A percentile compares a stretch with the other conserved stretches of the same genome.
These are phyloP conservation scores for Phoenix roebelenii DNA, from an alignment of 176 grass and related monocot genomes.

Conservation along the genomic window DNA sequence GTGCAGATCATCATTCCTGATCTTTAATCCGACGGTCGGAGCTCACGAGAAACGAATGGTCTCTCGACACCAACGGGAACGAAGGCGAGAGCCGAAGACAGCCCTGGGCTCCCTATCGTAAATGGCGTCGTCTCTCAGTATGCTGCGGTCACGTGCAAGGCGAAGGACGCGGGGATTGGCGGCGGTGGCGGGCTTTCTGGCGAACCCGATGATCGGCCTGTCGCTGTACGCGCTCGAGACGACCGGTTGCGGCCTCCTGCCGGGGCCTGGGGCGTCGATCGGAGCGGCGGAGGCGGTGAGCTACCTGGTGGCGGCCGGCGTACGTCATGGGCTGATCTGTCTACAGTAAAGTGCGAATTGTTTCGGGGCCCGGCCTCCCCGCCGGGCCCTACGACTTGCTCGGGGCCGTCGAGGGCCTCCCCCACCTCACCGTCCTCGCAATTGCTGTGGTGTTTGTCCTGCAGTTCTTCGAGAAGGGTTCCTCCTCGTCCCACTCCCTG, in stretches of 20 bases:
- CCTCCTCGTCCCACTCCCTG: slow-evolving; percentile 26
- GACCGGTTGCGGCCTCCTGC: slow-evolving; percentile 57
- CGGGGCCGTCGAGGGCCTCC: slow-evolving; percentile 62
- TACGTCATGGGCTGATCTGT: slow-evolving; percentile 57
- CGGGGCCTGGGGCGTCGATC: slow-evolving; percentile 47
- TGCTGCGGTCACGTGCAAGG: slow-evolving; percentile 17
- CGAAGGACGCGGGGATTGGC: slow-evolving; percentile 25
- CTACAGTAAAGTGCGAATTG: slow-evolving; percentile 49
- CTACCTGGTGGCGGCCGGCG: slow-evolving; percentile 48
- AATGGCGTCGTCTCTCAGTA: no score
- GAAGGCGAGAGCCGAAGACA: no score
- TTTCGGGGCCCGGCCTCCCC: slow-evolving; percentile 50
- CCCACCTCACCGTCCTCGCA: slow-evolving; percentile 36
- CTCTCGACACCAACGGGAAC: no score
- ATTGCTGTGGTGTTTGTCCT: slow-evolving; percentile 47
- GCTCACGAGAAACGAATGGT: no score
- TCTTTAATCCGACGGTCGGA: no score
- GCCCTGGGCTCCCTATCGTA: no score
- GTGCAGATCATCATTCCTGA: no score
- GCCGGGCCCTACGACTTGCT: slow-evolving; percentile 56
- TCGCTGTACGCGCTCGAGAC: slow-evolving; percentile 64
- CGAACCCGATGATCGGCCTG: slow-evolving; percentile 43
- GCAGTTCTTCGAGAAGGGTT: no score
- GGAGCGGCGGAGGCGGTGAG: slow-evolving; percentile 66
- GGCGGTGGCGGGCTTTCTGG: slow-evolving; percentile 26